Base-by-base conservation (phyloP, 257 asterid species). In the Solanum ahanhuiri region DNA sequence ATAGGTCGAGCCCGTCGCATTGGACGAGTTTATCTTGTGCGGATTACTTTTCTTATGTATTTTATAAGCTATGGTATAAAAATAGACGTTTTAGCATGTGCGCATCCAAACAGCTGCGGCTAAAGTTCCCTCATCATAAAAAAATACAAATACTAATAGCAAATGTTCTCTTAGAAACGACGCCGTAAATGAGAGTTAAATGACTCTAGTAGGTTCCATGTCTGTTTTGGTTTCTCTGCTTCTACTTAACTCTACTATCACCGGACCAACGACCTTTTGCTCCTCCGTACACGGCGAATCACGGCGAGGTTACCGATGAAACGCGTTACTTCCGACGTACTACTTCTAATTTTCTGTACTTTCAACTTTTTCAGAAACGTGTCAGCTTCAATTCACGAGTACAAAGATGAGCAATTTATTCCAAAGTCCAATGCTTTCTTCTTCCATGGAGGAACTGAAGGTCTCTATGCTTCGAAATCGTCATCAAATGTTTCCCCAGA, bases 381-480 rank as follows among this genome's bases (percentile, higher is more conserved):
- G 25, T 60, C 71, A 22, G 87, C 91, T 77, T 86, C 91, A 43
- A 82, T 89, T 86, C 91, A 89, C 89, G 89, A 87, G 23, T 89
- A 89, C 86, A 58, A 85, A 34, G 51, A 89, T 22, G 89, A 87
- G 51, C 89, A 37, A n/a, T 89, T 89, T 48, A n/a, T 60, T 25
- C 91, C 86, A 4, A 88, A 89, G 72, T 87, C 90, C 58, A 89
- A 87, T n/a, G 88, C 91, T 63, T 87, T 87, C 87, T 87, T 89
- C 86, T 86, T 89, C 88, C 87, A 87, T 28, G 91, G 91, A 2
- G 91, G 91, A 17, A 86, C 43, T 64, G 91, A 89, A 8, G 91
- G 90, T 60, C 87, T 89, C 22, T 83, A 83, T 63, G 91, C 89
- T n/a, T 67, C 91, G 3, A 77, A 77, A 57, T 41, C 85, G 3